Evolutionary conservation across 345 rosid genomes (phyloP).

Genomic region (Euclidium syriacum): DNA sequence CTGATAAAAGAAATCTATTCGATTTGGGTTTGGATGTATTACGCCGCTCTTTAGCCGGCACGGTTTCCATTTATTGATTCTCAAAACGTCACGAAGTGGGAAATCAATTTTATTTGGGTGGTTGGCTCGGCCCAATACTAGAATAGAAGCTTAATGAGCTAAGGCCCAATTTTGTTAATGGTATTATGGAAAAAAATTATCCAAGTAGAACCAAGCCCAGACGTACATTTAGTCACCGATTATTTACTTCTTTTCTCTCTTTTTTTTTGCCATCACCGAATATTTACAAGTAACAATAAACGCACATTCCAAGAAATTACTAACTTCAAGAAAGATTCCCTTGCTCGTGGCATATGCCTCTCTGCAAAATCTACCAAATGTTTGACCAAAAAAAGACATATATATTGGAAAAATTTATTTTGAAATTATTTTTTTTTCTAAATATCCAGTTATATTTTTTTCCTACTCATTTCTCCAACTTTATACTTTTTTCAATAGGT

Average conservation of each 20-base stretch:
- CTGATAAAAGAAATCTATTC: neutral
- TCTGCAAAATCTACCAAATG: too few relatives aligned
- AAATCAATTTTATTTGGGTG: neutral
- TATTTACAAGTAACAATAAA: neutral
- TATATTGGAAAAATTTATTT: too few relatives aligned
- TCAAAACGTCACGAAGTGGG: conserved; percentile 2
- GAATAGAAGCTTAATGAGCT: neutral
- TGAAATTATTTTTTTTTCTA: too few relatives aligned
- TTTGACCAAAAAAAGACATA: too few relatives aligned
- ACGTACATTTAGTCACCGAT: too few relatives aligned
- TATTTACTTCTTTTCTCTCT: too few relatives aligned
- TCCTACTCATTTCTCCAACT: too few relatives aligned
- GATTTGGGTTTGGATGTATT: neutral
- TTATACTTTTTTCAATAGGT: too few relatives aligned
- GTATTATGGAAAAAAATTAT: neutral
- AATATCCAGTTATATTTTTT: too few relatives aligned
- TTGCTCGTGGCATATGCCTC: conserved; percentile 29
- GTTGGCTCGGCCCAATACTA: neutral
- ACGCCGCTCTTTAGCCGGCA: conserved; percentile 3
- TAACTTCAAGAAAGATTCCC: conserved; percentile 32
- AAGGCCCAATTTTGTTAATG: neutral
- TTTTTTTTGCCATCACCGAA: too few relatives aligned
- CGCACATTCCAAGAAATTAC: conserved; percentile 10
- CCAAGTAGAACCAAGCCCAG: neutral
- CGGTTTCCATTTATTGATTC: neutral